A percentile compares a stretch with the other conserved stretches of the same genome.
Evolutionary conservation across 192 early-diverging fungal species (phyloP).

Genomic region (Geranomyces variabilis): DNA sequence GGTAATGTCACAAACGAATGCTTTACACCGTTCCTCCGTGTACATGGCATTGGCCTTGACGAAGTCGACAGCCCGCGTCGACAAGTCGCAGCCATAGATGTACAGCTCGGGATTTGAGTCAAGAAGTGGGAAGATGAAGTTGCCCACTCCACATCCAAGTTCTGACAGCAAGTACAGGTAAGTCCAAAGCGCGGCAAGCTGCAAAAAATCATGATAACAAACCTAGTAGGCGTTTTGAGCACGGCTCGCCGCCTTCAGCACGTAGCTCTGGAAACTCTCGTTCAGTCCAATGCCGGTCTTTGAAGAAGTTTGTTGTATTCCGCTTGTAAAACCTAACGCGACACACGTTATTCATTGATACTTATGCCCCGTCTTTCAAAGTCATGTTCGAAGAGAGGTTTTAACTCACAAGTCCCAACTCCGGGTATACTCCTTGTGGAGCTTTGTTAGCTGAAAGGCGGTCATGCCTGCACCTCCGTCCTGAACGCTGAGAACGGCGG

Average conservation of each 20-base stretch:
- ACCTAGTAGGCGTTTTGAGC: conserved; percentile 28
- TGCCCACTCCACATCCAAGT: conserved; percentile 60
- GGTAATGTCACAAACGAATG: conserved; percentile 61
- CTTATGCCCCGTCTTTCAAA: background rate
- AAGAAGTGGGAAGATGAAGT: conserved; percentile 59
- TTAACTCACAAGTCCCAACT: conserved; percentile 52
- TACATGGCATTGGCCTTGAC: conserved; percentile 53
- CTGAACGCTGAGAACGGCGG: background rate
- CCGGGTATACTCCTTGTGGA: conserved; percentile 41
- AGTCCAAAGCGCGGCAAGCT: background rate
- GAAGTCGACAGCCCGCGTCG: conserved; percentile 52
- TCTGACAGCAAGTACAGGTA: background rate
- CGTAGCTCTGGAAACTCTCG: conserved; percentile 91
- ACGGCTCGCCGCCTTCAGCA: conserved; percentile 23
- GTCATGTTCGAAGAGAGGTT: background rate
- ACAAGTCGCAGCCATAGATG: conserved; percentile 60
- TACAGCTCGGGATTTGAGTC: conserved; percentile 49
- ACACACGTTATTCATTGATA: background rate
- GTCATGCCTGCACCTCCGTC: conserved; percentile 8
- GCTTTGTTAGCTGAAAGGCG: conserved; percentile 35
- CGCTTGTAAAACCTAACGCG: conserved; percentile 34
- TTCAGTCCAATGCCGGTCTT: conserved; percentile 94
- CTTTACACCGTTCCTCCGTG: conserved; percentile 37
- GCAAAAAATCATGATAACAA: background rate
- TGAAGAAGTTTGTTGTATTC: conserved; percentile 79